Conservation (phyloP, 352 stramenopile species). For the Pythium periplocum region DNA sequence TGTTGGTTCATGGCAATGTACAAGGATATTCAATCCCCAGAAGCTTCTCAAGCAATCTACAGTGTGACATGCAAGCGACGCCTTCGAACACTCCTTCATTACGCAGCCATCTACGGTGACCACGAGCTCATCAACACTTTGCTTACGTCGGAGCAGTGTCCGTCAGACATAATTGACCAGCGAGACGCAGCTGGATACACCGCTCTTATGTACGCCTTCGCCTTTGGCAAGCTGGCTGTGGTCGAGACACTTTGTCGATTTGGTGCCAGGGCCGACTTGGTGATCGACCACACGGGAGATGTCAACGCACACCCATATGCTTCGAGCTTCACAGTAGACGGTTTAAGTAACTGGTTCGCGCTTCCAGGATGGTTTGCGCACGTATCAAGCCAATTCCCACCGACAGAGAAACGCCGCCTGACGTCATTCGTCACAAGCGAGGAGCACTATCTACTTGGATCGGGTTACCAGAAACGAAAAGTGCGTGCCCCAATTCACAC, state of each 20-base stretch:
- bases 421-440: conserved; percentile 18
- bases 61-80: conserved; percentile 18
- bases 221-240: conserved; percentile 31
- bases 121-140: conserved; percentile 15
- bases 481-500: conserved; percentile 2
- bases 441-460: conserved; percentile 34
- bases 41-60: background rate
- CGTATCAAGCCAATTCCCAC: conserved; percentile 16
- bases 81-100: conserved; percentile 41
- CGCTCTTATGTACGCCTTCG: conserved; percentile 48
- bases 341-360: conserved; percentile 43
- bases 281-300: conserved; percentile 41
- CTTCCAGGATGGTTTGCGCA: conserved; percentile 59
- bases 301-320: conserved; percentile 43
- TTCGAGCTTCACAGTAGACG: conserved; percentile 35
- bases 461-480: conserved; percentile 33
- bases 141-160: background rate
- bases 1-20: conserved; percentile 40
- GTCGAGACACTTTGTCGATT: conserved; percentile 25
- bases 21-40: conserved; percentile 4
- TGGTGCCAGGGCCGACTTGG: conserved; percentile 27
- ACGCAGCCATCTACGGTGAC: conserved; percentile 39
- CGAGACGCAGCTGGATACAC: conserved; percentile 41
- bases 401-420: conserved; percentile 25
- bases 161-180: conserved; percentile 16